phyloP scores from a whole-genome alignment of 2,329 filamentous ascomycete genomes.

The Parastagonospora nodorum region DNA sequence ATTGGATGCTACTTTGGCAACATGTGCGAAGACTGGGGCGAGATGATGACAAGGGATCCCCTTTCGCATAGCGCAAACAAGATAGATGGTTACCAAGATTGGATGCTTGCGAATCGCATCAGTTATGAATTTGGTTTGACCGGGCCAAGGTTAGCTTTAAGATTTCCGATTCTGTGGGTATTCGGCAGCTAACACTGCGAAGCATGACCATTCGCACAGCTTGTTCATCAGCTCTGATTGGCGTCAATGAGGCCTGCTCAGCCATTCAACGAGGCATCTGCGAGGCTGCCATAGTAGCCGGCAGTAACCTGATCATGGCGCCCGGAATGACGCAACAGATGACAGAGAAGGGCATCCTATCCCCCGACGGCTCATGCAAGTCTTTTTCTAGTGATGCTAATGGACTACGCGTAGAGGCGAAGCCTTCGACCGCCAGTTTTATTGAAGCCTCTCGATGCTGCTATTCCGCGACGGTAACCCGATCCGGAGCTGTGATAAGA shows the following conservation, averaged over 20 bases:
- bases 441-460: slow-evolving; percentile 61
- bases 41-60: neutral
- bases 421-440: slow-evolving; percentile 54
- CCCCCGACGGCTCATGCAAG: slow-evolving; percentile 15
- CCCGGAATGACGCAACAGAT: slow-evolving; percentile 1
- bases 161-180: too few relatives aligned
- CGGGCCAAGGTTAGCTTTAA: slow-evolving; percentile 5
- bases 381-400: slow-evolving; percentile 20
- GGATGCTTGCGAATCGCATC: slow-evolving; percentile 24
- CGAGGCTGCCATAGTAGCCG: slow-evolving; percentile 17
- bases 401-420: slow-evolving; percentile 27
- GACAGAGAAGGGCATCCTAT: slow-evolving; percentile 8
- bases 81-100: slow-evolving; percentile 12
- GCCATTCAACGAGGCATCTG: slow-evolving; percentile 18
- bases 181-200: too few relatives aligned
- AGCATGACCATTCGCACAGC: slow-evolving; percentile 41
- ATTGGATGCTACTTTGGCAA: slow-evolving; percentile 36
- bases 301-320: slow-evolving; percentile 16
- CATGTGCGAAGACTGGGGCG: slow-evolving; percentile 26
- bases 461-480: slow-evolving; percentile 60
- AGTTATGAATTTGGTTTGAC: slow-evolving; percentile 22
- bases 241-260: slow-evolving; percentile 23
- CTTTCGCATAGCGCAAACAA: slow-evolving; percentile 5
- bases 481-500: slow-evolving; percentile 49
- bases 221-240: slow-evolving; percentile 41